These are phyloP conservation scores for Pleomassaria siparia DNA, from an alignment of 2,329 filamentous ascomycete species.

Conservation along the genomic window DNA sequence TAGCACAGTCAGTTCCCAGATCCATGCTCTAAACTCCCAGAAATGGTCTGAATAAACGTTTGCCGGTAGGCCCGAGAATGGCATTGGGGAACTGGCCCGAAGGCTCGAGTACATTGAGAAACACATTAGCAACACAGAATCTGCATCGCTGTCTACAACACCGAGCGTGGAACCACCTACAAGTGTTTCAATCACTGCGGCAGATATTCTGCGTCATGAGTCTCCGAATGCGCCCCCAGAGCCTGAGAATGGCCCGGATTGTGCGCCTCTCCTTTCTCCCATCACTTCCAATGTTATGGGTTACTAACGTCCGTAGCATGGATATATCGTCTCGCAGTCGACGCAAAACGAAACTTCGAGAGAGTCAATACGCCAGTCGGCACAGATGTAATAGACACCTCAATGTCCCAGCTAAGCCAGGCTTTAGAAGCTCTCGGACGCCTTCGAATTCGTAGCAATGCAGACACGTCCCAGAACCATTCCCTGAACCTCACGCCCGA, in stretches of 20 bases:
- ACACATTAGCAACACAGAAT: slow-evolving; percentile 13
- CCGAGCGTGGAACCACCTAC: not conserved
- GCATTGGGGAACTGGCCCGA: slow-evolving; percentile 21
- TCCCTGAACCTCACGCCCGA: slow-evolving; percentile 17
- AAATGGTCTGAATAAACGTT: not conserved
- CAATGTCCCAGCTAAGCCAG: slow-evolving; percentile 29
- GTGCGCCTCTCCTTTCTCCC: slow-evolving; percentile 15
- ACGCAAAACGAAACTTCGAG: slow-evolving; percentile 27
- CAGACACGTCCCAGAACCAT: slow-evolving; percentile 5
- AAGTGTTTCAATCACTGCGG: not conserved
- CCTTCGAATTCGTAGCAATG: slow-evolving; percentile 22
- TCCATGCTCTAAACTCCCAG: not conserved
- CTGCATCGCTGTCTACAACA: not conserved
- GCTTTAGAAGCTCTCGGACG: slow-evolving; percentile 30
- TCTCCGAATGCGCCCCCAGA: slow-evolving; percentile 15
- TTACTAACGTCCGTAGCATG: slow-evolving; percentile 17
- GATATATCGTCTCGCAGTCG: slow-evolving; percentile 32
- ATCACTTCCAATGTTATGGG: not conserved
- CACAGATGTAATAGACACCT: slow-evolving; percentile 26
- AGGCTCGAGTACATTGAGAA: slow-evolving; percentile 29
- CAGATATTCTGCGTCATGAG: not conserved
- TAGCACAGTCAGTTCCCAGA: slow-evolving; percentile 15
- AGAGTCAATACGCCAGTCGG: slow-evolving; percentile 17
- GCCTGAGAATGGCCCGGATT: slow-evolving; percentile 21
- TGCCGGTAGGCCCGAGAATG: slow-evolving; percentile 14